phyloP scores from a whole-genome alignment of 23 red algal genomes.

The Pyropia haitanensis region DNA sequence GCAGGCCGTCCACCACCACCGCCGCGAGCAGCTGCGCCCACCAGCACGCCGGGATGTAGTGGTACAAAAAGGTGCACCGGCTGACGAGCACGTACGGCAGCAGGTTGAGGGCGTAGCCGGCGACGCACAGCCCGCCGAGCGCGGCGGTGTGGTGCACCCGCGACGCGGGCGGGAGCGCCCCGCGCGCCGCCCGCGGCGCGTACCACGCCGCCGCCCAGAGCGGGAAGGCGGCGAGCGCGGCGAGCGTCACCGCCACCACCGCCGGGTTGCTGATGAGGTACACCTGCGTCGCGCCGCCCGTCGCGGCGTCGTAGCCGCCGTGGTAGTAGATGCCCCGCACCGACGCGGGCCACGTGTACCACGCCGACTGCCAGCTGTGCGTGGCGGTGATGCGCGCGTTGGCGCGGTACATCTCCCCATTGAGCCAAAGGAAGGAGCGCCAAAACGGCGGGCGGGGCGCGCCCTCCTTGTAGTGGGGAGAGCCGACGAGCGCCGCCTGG shows the following conservation, averaged over 20 bases:
- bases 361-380: conserved; percentile 77
- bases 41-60: conserved; percentile 78
- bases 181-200: conserved; percentile 3
- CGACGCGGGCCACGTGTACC: conserved; percentile 74
- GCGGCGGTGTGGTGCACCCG: background rate
- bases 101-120: conserved; percentile 56
- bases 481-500: conserved; percentile 49
- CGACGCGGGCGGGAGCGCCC: conserved; percentile 8
- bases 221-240: conserved; percentile 19
- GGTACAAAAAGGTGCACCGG: conserved; percentile 93
- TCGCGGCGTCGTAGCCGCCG: conserved; percentile 22
- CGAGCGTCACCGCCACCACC: conserved; percentile 31
- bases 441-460: conserved; percentile 29
- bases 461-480: conserved; percentile 26
- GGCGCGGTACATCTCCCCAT: conserved; percentile 81
- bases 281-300: conserved; percentile 43
- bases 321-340: conserved; percentile 39
- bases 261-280: conserved; percentile 90
- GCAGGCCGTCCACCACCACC: conserved; percentile 40
- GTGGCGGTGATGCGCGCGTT: conserved; percentile 63
- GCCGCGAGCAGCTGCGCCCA: conserved; percentile 67
- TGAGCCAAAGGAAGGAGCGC: conserved; percentile 57
- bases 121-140: conserved; percentile 17
- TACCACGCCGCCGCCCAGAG: background rate
- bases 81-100: conserved; percentile 37